A percentile compares a stretch with the other conserved stretches of the same genome.
These are phyloP conservation scores for Boletus rufocinnamomeus DNA, from an alignment of 768 basidiomycete species.

Conservation along the genomic window DNA sequence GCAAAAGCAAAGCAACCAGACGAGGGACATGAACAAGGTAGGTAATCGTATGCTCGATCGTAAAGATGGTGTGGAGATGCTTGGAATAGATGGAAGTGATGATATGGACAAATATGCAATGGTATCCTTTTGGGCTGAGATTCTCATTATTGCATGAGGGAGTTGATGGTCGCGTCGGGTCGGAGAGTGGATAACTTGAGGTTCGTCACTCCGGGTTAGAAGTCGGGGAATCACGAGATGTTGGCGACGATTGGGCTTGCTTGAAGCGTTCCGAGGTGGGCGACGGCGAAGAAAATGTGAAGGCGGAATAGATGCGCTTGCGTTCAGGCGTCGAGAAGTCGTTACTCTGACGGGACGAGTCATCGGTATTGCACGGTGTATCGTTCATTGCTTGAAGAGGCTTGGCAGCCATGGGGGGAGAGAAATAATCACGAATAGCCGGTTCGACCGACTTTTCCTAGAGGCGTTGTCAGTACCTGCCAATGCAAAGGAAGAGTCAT, in stretches of 20 bases:
- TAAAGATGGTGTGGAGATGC: constrained; percentile 33
- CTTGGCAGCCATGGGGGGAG: constrained; percentile 19
- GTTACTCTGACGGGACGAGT: constrained; percentile 67
- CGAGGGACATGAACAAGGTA: constrained; percentile 23
- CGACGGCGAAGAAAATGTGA: constrained; percentile 78
- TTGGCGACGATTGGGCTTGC: constrained; percentile 40
- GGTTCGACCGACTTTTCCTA: constrained; percentile 60
- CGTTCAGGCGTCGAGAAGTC: constrained; percentile 76
- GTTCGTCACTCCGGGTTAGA: constrained; percentile 25
- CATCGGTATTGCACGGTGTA: constrained; percentile 35
- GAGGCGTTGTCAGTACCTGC: constrained; percentile 2
- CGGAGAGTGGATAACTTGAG: neutral
- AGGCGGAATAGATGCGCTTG: constrained; percentile 68
- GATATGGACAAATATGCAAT: constrained; percentile 37
- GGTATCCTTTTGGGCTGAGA: constrained; percentile 27
- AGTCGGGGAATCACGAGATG: constrained; percentile 24
- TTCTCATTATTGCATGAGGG: constrained; percentile 10
- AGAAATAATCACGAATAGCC: constrained; percentile 56
- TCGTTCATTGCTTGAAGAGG: constrained; percentile 36
- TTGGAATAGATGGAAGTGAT: constrained; percentile 34
- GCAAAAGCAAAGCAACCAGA: constrained; percentile 33
- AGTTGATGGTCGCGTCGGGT: constrained; percentile 1
- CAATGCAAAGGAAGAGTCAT: neutral
- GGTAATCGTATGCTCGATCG: constrained; percentile 28
- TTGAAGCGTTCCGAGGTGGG: constrained; percentile 57